phyloP scores from a whole-genome alignment of 2,329 filamentous ascomycete genomes.

The Achaetomium macrosporum region DNA sequence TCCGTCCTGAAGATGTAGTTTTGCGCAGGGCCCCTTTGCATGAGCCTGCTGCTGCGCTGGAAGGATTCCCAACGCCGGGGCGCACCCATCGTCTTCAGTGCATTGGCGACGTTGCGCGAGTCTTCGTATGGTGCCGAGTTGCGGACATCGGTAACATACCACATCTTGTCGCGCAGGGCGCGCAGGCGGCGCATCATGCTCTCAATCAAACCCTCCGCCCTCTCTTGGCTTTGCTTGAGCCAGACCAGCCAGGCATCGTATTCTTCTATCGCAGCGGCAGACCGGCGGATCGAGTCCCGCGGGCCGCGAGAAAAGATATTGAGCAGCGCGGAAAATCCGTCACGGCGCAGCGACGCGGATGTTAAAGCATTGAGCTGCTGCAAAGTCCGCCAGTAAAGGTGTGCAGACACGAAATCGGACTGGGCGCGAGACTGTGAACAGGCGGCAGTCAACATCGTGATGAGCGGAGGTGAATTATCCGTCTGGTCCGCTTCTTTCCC shows the following conservation, averaged over 20 bases:
- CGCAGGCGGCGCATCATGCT: slow-evolving; percentile 68
- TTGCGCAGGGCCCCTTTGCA: slow-evolving; percentile 43
- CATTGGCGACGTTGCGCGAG: slow-evolving; percentile 76
- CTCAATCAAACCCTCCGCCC: slow-evolving; percentile 67
- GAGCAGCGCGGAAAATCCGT: slow-evolving; percentile 65
- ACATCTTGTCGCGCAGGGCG: slow-evolving; percentile 90
- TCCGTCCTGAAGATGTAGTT: slow-evolving; percentile 74
- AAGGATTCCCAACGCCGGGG: slow-evolving; percentile 51
- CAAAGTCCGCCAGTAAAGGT: slow-evolving; percentile 79
- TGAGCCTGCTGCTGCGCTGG: slow-evolving; percentile 43
- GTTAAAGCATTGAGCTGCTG: slow-evolving; percentile 62
- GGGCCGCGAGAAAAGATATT: slow-evolving; percentile 70
- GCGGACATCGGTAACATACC: slow-evolving; percentile 92
- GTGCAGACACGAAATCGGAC: slow-evolving; percentile 76
- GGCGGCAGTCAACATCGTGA: slow-evolving; percentile 70
- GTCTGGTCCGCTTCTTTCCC: slow-evolving; percentile 25
- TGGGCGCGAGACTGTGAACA: slow-evolving; percentile 70
- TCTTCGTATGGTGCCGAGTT: slow-evolving; percentile 86
- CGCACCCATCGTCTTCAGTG: slow-evolving; percentile 83
- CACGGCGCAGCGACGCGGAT: slow-evolving; percentile 55
- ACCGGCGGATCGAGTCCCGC: slow-evolving; percentile 62
- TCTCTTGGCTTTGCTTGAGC: slow-evolving; percentile 75
- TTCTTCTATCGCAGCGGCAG: slow-evolving; percentile 67
- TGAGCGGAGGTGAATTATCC: slow-evolving; percentile 42
- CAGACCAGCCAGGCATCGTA: slow-evolving; percentile 78